Evolutionary conservation across 2,329 filamentous ascomycete species (phyloP).

Genomic region (Ophiostoma himal-ulmi): DNA sequence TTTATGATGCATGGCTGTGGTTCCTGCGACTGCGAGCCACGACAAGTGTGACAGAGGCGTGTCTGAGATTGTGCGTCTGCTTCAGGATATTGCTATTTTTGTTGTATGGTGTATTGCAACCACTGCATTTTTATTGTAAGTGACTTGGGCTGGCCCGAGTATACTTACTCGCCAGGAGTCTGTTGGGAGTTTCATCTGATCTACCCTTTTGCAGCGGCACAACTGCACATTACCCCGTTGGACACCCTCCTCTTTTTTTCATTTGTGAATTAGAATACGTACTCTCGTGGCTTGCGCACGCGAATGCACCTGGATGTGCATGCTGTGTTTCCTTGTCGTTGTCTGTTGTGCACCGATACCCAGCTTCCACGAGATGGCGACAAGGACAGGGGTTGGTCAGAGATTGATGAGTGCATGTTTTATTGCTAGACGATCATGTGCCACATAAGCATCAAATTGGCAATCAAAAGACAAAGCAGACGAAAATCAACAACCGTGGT

Average conservation of each 20-base stretch:
- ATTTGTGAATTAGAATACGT: not conserved
- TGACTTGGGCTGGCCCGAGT: not conserved
- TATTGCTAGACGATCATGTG: not conserved
- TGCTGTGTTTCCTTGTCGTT: not conserved
- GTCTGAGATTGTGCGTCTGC: not conserved
- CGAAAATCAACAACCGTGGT: not conserved
- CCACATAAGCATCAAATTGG: not conserved
- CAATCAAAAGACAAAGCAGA: not conserved
- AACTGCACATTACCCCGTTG: not conserved
- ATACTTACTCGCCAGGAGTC: not conserved
- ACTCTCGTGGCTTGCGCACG: not conserved
- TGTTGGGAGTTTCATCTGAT: slow-evolving; percentile 2
- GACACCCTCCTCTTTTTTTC: not conserved
- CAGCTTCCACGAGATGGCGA: slow-evolving; percentile 3
- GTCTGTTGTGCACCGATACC: not conserved
- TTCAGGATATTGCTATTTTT: no score
- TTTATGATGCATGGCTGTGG: not conserved
- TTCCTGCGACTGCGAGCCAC: slow-evolving; percentile 7
- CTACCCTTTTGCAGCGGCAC: not conserved
- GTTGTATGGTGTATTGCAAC: no score
- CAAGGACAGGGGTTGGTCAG: not conserved
- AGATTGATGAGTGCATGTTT: not conserved
- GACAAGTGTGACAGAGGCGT: not conserved
- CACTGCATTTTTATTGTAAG: not conserved
- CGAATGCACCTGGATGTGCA: not conserved